Base-by-base conservation (phyloP, 805 yeast species). In the Metschnikowia hibisci region DNA sequence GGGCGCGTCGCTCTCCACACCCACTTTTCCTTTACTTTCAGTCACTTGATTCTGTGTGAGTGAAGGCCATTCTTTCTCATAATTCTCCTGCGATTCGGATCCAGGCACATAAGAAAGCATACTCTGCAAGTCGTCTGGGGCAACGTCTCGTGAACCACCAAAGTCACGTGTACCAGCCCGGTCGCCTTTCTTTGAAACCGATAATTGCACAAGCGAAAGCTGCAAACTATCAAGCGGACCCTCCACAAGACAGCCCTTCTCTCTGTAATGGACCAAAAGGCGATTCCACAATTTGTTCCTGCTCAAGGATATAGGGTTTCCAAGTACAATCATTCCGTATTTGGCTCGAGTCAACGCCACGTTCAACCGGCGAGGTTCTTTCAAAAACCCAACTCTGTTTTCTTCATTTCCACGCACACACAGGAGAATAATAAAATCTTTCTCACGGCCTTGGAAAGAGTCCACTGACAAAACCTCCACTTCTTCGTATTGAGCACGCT, bases 241-340 rank as follows among this genome's bases (percentile, higher is more conserved):
- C 61, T 90, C 96, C 22, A 90, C 97, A 26, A 90, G 68, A 63
- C 95, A 85, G 1, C 95, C 95, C 43, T 76, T 78, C 53, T 87
- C 91, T 63, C 95, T 74, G 66, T 78, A 89, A 59, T 87, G 95
- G 35, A 78, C 64, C 52, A 90, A 68, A 45, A 90, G 66, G 47
- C 80, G 83, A 53, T 81, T 81, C 97, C 97, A 90, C 48, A 90
- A 66, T 10, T 72, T 62, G 61, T 86, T 84, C 45, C 76, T 74
- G 34, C 86, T 74, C 51, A 90, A 71, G 0, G 93, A 78, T 48
- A 82, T 70, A 8, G 96, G 95, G 58, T 89, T 88, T 43, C 97
- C 97, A 41, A 90, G 67, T 16, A 90, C 48, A 6, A 67, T 61
- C 47, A 70, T 55, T 3, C 76, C 76, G 47, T 61, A 68, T 33